Conservation (phyloP, 345 rosid species). For the Sapria himalayana region DNA sequence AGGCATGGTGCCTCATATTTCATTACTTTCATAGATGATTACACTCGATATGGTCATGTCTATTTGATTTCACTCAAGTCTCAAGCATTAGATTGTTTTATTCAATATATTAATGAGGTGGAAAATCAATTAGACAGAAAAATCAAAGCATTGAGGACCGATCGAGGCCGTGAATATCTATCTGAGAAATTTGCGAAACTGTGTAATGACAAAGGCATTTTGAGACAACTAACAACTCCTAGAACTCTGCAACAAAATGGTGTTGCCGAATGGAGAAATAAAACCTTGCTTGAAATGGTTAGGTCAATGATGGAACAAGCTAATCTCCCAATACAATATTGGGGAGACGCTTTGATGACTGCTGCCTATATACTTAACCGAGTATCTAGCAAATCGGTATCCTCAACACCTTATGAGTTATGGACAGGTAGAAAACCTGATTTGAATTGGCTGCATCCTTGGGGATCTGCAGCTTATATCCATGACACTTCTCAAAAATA, state of each 20-base stretch:
- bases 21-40: slow-evolving; percentile 6
- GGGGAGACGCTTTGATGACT: background rate
- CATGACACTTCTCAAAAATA: background rate
- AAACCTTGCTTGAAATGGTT: slow-evolving; percentile 1
- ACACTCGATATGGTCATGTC: background rate
- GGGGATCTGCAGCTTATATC: background rate
- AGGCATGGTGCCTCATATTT: background rate
- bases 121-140: background rate
- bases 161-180: background rate
- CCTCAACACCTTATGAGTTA: background rate
- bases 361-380: background rate
- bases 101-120: too few relatives aligned
- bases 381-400: background rate
- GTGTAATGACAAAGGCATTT: background rate
- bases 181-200: background rate
- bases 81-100: background rate
- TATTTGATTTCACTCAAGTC: background rate
- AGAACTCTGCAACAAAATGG: slow-evolving; percentile 2
- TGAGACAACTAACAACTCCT: background rate
- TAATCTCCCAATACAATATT: slow-evolving; percentile 1
- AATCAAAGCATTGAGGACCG: background rate
- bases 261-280: background rate
- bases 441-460: background rate
- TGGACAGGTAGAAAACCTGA: background rate
- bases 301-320: slow-evolving; percentile 5